Evolutionary conservation across 208 protist genomes (phyloP).

Genomic region (Naegleria fowleri): DNA sequence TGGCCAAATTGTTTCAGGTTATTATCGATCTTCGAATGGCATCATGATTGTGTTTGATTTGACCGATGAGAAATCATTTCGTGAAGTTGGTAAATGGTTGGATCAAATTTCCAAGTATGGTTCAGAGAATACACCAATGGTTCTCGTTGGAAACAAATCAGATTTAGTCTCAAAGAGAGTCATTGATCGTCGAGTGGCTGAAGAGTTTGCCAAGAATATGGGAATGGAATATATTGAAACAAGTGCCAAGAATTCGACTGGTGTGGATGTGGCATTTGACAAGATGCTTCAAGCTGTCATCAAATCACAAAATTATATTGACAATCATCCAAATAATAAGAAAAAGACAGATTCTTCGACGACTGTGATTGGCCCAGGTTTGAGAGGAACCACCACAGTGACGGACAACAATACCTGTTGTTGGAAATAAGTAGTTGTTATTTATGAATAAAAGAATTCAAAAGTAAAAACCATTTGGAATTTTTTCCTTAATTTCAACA

Average conservation of each 20-base stretch:
- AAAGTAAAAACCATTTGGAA: too few species aligned
- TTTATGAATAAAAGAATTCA: too few species aligned
- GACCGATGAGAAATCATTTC: conserved; percentile 63
- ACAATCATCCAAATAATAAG: neutral
- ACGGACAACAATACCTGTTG: too few species aligned
- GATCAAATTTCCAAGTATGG: conserved; percentile 52
- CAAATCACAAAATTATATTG: neutral
- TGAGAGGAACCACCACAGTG: too few species aligned
- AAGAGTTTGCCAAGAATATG: conserved; percentile 30
- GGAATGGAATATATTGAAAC: conserved; percentile 37
- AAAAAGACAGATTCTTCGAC: too few species aligned
- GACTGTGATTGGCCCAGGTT: too few species aligned
- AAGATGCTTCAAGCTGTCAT: neutral
- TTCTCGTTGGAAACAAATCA: conserved; percentile 41
- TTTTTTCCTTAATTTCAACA: too few species aligned
- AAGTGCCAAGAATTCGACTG: neutral
- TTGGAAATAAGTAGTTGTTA: too few species aligned
- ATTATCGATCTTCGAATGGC: conserved; percentile 80
- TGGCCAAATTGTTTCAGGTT: conserved; percentile 76
- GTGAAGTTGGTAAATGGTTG: conserved; percentile 69
- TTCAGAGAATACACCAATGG: neutral
- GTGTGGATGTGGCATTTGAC: neutral
- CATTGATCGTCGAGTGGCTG: neutral
- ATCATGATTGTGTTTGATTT: conserved; percentile 81
- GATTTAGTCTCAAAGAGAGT: conserved; percentile 25